phyloP scores from a whole-genome alignment of 805 yeast species.

The Kuraishia capsulata region DNA sequence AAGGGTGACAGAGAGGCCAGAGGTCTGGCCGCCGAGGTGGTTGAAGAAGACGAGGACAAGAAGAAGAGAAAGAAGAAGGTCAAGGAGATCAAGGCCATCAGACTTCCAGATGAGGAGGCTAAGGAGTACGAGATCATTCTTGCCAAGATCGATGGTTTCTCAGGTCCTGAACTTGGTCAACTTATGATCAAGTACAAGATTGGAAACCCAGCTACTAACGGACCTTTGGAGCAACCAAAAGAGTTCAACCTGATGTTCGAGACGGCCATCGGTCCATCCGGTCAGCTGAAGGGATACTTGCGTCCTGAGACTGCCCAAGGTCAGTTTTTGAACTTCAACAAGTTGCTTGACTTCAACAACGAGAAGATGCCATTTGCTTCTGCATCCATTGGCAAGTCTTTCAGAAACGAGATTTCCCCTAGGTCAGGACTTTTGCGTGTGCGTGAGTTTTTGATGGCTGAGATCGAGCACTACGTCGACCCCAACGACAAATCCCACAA shows the following conservation, averaged over 20 bases:
- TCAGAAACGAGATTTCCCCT: slow-evolving; percentile 98
- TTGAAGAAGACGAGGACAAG: slow-evolving; percentile 64
- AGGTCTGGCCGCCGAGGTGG: slow-evolving; percentile 63
- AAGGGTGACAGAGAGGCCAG: slow-evolving; percentile 97
- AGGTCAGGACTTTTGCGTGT: slow-evolving; percentile 96
- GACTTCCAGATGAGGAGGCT: slow-evolving; percentile 74
- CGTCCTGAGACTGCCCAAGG: slow-evolving; percentile 99
- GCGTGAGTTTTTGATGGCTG: slow-evolving; percentile 98
- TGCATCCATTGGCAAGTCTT: slow-evolving; percentile 96
- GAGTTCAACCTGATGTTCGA: slow-evolving; percentile 99
- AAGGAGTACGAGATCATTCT: slow-evolving; percentile 77
- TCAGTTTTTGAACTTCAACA: slow-evolving; percentile 91
- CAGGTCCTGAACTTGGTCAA: slow-evolving; percentile 89
- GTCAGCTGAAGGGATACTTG: slow-evolving; percentile 87
- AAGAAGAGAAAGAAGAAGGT: slow-evolving; percentile 94
- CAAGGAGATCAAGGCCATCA: slow-evolving; percentile 83
- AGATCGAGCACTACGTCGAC: slow-evolving; percentile 97
- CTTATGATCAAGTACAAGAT: slow-evolving; percentile 76
- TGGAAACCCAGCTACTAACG: slow-evolving; percentile 87
- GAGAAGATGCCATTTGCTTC: slow-evolving; percentile 99
- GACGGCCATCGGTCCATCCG: slow-evolving; percentile 98
- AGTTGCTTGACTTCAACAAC: slow-evolving; percentile 89
- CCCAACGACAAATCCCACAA: slow-evolving; percentile 81
- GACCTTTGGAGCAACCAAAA: slow-evolving; percentile 76
- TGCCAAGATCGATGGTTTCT: slow-evolving; percentile 92